A percentile compares a stretch with the other conserved stretches of the same genome.
These are phyloP conservation scores for Populus hybrid DNA, from an alignment of 441 rosid species.

Conservation along the genomic window DNA sequence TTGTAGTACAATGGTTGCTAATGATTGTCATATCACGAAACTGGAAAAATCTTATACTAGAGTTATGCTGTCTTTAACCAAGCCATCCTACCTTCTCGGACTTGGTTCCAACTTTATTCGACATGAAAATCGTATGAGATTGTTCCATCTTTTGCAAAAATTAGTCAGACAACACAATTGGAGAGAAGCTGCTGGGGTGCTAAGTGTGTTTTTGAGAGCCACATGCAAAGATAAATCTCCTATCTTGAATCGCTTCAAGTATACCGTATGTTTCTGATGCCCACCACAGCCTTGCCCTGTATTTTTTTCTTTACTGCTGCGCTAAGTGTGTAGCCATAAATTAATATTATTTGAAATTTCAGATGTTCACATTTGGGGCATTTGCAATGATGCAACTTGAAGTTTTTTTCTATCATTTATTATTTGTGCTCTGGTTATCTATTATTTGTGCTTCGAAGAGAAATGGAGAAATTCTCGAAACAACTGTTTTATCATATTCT, in stretches of 20 bases:
- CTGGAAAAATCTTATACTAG: slow-evolving; percentile 28
- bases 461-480: not conserved
- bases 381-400: not conserved
- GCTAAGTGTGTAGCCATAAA: not conserved
- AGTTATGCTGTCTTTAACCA: slow-evolving; percentile 29
- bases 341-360: not conserved
- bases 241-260: slow-evolving; percentile 57
- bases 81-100: slow-evolving; percentile 47
- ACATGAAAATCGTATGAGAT: slow-evolving; percentile 35
- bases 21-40: not conserved
- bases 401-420: not conserved
- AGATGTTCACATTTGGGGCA: not conserved
- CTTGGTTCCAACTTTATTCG: slow-evolving; percentile 26
- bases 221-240: slow-evolving; percentile 42
- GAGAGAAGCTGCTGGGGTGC: slow-evolving; percentile 58
- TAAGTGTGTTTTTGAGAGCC: slow-evolving; percentile 53
- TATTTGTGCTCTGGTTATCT: not conserved
- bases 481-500: not conserved
- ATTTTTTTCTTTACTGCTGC: not conserved
- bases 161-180: slow-evolving; percentile 50
- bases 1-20: not conserved
- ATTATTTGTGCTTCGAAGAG: not conserved
- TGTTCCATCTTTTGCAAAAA: slow-evolving; percentile 37
- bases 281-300: not conserved
- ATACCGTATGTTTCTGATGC: slow-evolving; percentile 37